Conservation (phyloP, 1,284 basidiomycete species). For the Schizophyllum commune region DNA sequence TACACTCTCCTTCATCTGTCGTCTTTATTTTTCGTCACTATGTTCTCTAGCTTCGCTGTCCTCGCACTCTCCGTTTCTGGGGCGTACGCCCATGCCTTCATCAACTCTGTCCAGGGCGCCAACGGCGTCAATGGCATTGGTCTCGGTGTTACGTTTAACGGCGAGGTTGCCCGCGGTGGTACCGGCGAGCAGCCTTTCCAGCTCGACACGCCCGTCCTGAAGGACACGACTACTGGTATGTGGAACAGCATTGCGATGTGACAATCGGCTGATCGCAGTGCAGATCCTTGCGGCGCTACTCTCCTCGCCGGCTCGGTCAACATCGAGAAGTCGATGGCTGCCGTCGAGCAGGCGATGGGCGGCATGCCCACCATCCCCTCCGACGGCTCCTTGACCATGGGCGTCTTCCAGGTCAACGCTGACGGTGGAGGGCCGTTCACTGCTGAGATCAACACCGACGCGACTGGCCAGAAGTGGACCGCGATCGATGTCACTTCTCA, state of each 20-base stretch:
- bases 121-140: conserved; percentile 14
- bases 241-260: background rate
- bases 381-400: conserved; percentile 12
- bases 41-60: conserved; percentile 9
- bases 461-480: conserved; percentile 13
- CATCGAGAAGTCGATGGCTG: conserved; percentile 10
- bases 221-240: conserved; percentile 14
- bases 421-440: conserved; percentile 17
- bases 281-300: conserved; percentile 17
- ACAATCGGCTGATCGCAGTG: background rate
- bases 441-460: conserved; percentile 16
- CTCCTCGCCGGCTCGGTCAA: conserved; percentile 14
- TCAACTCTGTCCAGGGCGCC: conserved; percentile 11
- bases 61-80: conserved; percentile 4
- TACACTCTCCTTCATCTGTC: conserved; percentile 4
- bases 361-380: conserved; percentile 11
- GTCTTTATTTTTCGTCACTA: conserved; percentile 3
- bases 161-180: conserved; percentile 10
- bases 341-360: conserved; percentile 12
- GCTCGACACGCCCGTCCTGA: conserved; percentile 15
- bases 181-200: conserved; percentile 17
- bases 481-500: conserved; percentile 12
- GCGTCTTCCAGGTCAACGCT: conserved; percentile 16
- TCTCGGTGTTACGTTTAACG: conserved; percentile 13
- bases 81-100: conserved; percentile 13